These are phyloP conservation scores for Trametes punicea DNA, from an alignment of 768 basidiomycete genomes.

Conservation along the genomic window DNA sequence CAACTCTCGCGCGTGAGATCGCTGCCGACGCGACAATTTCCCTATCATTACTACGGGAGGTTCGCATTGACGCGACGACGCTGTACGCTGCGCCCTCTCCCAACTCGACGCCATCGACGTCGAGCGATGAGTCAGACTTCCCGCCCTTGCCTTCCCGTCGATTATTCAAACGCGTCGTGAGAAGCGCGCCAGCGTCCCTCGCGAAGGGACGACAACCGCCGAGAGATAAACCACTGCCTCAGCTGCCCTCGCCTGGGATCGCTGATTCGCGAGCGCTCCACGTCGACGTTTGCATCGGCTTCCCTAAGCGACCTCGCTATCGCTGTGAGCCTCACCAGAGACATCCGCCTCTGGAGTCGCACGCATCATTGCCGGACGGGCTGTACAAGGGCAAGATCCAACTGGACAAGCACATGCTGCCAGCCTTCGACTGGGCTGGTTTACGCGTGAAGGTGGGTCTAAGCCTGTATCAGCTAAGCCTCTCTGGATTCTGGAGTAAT, in stretches of 20 bases:
- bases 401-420: conserved; percentile 57
- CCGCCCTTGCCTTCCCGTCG: conserved; percentile 19
- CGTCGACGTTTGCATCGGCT: conserved; percentile 58
- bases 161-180: conserved; percentile 34
- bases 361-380: conserved; percentile 60
- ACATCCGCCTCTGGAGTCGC: conserved; percentile 46
- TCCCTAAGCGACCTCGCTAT: conserved; percentile 63
- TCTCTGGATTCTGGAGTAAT: no score
- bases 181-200: conserved; percentile 22
- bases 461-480: background rate
- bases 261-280: conserved; percentile 45
- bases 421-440: conserved; percentile 64
- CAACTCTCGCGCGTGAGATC: conserved; percentile 56
- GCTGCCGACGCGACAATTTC: conserved; percentile 68
- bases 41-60: conserved; percentile 61
- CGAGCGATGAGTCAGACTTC: conserved; percentile 45
- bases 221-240: conserved; percentile 28
- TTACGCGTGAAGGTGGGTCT: conserved; percentile 60
- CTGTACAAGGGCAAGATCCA: conserved; percentile 58
- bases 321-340: conserved; percentile 35
- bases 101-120: conserved; percentile 29
- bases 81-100: conserved; percentile 40
- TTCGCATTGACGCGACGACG: conserved; percentile 45
- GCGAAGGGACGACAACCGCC: conserved; percentile 1
- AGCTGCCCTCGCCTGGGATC: conserved; percentile 26